A percentile compares a stretch with the other conserved stretches of the same genome.
Evolutionary conservation across 1,284 basidiomycete species (phyloP).

Genomic region (Pholiota adiposa): DNA sequence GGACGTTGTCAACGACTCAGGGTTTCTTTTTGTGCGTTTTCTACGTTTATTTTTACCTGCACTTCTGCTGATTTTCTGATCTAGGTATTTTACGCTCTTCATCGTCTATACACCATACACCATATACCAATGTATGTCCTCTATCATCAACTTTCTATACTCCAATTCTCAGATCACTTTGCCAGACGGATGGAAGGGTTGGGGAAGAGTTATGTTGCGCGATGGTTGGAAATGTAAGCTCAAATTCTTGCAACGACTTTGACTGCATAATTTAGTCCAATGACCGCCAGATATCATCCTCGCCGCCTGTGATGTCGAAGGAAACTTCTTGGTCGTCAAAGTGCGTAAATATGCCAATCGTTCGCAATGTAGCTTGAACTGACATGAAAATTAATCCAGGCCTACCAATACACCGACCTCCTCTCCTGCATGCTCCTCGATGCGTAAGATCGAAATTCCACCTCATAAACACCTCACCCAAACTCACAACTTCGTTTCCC

Average conservation of each 20-base stretch:
- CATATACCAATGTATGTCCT: slow-evolving; percentile 56
- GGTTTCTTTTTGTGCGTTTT: slow-evolving; percentile 77
- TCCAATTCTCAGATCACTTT: slow-evolving; percentile 8
- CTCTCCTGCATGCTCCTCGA: slow-evolving; percentile 88
- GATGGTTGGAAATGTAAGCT: slow-evolving; percentile 86
- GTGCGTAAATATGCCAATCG: slow-evolving; percentile 32
- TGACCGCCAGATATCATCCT: slow-evolving; percentile 66
- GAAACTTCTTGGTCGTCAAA: slow-evolving; percentile 84
- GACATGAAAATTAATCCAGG: slow-evolving; percentile 41
- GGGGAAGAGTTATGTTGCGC: slow-evolving; percentile 68
- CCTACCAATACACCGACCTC: slow-evolving; percentile 85
- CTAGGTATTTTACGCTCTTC: slow-evolving; percentile 80
- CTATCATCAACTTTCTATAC: slow-evolving; percentile 1
- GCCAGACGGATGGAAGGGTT: slow-evolving; percentile 78
- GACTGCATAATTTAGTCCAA: not conserved
- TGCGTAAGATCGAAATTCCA: slow-evolving; percentile 52
- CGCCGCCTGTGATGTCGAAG: slow-evolving; percentile 82
- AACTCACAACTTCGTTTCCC: not conserved
- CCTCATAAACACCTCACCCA: not conserved
- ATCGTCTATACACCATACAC: slow-evolving; percentile 83
- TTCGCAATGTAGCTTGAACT: not conserved
- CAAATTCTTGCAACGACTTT: not conserved
- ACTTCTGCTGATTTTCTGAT: slow-evolving; percentile 1
- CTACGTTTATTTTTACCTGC: not conserved
- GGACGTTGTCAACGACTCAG: slow-evolving; percentile 80